phyloP scores from a whole-genome alignment of 2,329 filamentous ascomycete species.

The Venturia oleaginea region DNA sequence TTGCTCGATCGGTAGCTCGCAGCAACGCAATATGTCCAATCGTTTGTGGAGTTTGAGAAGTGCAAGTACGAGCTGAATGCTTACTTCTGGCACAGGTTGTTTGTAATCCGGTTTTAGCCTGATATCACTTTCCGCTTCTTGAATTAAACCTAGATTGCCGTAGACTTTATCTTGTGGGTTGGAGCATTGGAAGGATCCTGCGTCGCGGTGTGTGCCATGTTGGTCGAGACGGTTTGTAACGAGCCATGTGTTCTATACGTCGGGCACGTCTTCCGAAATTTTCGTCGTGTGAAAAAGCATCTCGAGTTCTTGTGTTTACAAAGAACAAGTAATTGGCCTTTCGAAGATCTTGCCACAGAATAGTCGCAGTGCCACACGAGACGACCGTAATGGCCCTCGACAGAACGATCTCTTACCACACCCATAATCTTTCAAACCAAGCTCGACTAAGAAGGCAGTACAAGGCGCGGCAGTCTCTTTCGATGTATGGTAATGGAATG shows the following conservation, averaged over 20 bases:
- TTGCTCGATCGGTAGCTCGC: neutral
- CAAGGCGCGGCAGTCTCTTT: neutral
- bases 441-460: neutral
- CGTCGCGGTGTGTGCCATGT: neutral
- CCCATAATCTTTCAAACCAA: slow-evolving; percentile 6
- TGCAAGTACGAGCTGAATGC: neutral
- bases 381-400: neutral
- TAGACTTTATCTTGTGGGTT: slow-evolving; percentile 1
- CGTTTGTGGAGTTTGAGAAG: neutral
- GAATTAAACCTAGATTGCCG: neutral
- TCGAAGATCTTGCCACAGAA: neutral
- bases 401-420: neutral
- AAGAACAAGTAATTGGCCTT: neutral
- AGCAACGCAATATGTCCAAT: neutral
- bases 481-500: neutral
- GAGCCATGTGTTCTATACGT: neutral
- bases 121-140: neutral
- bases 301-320: too few species aligned
- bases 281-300: neutral
- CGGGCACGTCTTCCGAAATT: neutral
- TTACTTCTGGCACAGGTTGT: neutral
- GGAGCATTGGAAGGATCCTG: neutral
- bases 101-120: neutral
- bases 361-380: neutral
- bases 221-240: neutral